These are phyloP conservation scores for Arthrobotrys sphaeroides DNA, from an alignment of 2,329 filamentous ascomycete species.

Conservation along the genomic window DNA sequence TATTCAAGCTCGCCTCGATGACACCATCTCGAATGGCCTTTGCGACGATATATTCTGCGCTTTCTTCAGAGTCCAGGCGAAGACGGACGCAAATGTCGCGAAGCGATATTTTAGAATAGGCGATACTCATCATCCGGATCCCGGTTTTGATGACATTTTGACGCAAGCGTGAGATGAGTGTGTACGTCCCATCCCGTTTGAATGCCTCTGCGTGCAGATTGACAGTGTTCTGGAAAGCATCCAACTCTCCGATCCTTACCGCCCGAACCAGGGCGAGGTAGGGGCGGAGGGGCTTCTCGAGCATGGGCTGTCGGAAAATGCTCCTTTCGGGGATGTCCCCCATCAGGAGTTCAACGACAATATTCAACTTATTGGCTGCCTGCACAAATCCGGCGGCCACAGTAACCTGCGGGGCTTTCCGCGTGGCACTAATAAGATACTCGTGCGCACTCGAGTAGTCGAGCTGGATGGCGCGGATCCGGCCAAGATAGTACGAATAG, in stretches of 20 bases:
- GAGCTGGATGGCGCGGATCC: conserved; percentile 94
- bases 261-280: conserved; percentile 95
- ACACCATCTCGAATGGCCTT: conserved; percentile 98
- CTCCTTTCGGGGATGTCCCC: conserved; percentile 96
- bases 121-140: conserved; percentile 98
- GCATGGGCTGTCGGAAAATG: conserved; percentile 86
- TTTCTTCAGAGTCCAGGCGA: conserved; percentile 93
- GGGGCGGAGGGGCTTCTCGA: conserved; percentile 87
- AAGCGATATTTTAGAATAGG: conserved; percentile 95
- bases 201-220: conserved; percentile 83
- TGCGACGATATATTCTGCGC: conserved; percentile 97
- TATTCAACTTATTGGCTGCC: conserved; percentile 92
- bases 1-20: conserved; percentile 92
- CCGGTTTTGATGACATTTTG: conserved; percentile 99
- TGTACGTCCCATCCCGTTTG: conserved; percentile 93
- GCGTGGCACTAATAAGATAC: conserved; percentile 88
- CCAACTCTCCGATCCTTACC: conserved; percentile 93
- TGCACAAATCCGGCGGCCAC: conserved; percentile 95
- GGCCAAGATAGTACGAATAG: conserved; percentile 96
- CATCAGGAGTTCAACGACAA: conserved; percentile 97
- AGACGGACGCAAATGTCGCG: conserved; percentile 97
- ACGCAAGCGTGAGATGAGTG: conserved; percentile 88
- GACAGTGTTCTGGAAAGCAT: conserved; percentile 89
- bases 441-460: conserved; percentile 97
- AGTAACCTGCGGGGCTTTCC: conserved; percentile 89